phyloP scores from a whole-genome alignment of 1,284 basidiomycete species.

The Inonotus hispidus region DNA sequence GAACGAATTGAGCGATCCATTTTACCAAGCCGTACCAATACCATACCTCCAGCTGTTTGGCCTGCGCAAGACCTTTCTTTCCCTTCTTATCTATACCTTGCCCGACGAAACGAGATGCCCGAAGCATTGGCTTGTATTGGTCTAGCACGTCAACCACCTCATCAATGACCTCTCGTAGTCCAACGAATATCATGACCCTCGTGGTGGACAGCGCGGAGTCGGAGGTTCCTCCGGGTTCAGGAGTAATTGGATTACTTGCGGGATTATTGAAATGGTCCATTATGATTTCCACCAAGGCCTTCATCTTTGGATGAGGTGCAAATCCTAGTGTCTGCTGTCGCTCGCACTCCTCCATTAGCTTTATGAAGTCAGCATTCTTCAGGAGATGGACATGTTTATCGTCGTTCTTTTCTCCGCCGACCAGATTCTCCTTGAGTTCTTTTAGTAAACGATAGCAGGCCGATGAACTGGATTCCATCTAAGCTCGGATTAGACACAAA shows the following conservation, averaged over 20 bases:
- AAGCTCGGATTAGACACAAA: background rate
- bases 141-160: constrained; percentile 83
- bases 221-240: constrained; percentile 30
- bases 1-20: constrained; percentile 15
- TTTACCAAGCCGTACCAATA: background rate
- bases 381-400: constrained; percentile 36
- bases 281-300: constrained; percentile 69
- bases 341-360: constrained; percentile 61
- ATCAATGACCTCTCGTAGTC: constrained; percentile 83
- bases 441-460: constrained; percentile 69
- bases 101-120: constrained; percentile 84
- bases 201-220: constrained; percentile 38
- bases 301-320: constrained; percentile 89
- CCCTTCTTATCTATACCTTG: constrained; percentile 85
- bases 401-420: constrained; percentile 24
- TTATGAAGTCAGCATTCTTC: constrained; percentile 55
- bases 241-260: constrained; percentile 44
- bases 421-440: constrained; percentile 31
- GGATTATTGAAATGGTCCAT: constrained; percentile 75
- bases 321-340: constrained; percentile 48
- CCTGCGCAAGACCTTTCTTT: constrained; percentile 86
- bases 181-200: constrained; percentile 94
- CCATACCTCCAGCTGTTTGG: constrained; percentile 81
- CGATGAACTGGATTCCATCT: constrained; percentile 80
- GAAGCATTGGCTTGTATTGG: constrained; percentile 66